Percentiles rank a stretch among this genome's conserved stretches.
Evolutionary conservation across 78 protist species (phyloP).

Genomic region (Acrasis kona): DNA sequence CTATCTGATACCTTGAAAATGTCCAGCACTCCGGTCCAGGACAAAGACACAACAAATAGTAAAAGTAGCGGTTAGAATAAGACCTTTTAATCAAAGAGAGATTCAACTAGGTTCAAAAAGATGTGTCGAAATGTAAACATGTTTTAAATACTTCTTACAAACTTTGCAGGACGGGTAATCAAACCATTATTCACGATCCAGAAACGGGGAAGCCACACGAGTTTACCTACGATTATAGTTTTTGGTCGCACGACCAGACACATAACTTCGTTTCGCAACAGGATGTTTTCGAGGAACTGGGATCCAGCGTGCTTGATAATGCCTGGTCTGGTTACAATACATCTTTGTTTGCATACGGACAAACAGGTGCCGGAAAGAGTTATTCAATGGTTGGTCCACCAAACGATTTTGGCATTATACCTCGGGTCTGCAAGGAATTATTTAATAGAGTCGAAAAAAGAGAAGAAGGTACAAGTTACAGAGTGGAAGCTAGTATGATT

Average conservation of each 20-base stretch:
- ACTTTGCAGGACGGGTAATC: background rate
- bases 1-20: too few relatives aligned
- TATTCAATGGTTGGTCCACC: slow-evolving; percentile 32
- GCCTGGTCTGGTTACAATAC: slow-evolving; percentile 47
- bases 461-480: background rate
- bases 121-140: slow-evolving; percentile 13
- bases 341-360: slow-evolving; percentile 67
- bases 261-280: slow-evolving; percentile 31
- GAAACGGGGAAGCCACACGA: background rate
- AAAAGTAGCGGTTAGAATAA: slow-evolving; percentile 32
- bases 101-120: background rate
- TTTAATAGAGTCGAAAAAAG: slow-evolving; percentile 9
- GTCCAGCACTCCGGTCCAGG: too few relatives aligned
- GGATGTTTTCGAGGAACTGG: slow-evolving; percentile 26
- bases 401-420: slow-evolving; percentile 37
- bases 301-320: slow-evolving; percentile 24
- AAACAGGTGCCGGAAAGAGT: slow-evolving; percentile 45
- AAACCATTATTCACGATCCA: slow-evolving; percentile 35
- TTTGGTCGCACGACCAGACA: background rate
- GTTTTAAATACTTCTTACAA: too few relatives aligned
- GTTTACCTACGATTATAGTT: background rate
- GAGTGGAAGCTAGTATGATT: background rate
- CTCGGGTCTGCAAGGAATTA: slow-evolving; percentile 41
- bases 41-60: too few relatives aligned
- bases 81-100: slow-evolving; percentile 51